phyloP scores from a whole-genome alignment of 345 rosid genomes.

The Physaria fendleri region DNA sequence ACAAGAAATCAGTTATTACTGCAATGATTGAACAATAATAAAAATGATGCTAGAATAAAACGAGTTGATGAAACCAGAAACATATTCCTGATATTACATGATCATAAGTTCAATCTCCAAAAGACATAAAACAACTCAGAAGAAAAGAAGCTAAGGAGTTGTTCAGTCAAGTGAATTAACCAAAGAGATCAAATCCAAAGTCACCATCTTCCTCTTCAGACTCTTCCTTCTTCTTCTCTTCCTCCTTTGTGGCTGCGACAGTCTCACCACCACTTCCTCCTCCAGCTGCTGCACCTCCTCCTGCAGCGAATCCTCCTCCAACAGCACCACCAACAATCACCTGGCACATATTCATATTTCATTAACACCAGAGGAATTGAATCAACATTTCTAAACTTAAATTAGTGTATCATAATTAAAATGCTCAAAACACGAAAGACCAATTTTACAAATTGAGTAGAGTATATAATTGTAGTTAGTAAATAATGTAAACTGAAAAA shows the following conservation, averaged over 20 bases:
- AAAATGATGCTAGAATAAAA: too few species aligned
- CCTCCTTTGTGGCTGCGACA: slow-evolving; percentile 42
- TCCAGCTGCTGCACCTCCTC: slow-evolving; percentile 42
- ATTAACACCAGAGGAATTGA: background rate
- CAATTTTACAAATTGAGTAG: background rate
- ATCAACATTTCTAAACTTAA: background rate
- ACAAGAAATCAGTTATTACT: too few species aligned
- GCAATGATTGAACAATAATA: too few species aligned
- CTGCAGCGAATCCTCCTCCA: slow-evolving; percentile 45
- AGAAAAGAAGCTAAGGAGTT: slow-evolving; percentile 1
- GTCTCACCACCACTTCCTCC: slow-evolving; percentile 45
- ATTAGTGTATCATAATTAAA: too few species aligned
- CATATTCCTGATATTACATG: too few species aligned
- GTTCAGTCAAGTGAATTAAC: slow-evolving; percentile 29
- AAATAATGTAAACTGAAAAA: background rate
- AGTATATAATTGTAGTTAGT: background rate
- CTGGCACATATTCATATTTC: slow-evolving; percentile 10
- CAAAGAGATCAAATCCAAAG: slow-evolving; percentile 67
- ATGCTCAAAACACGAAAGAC: background rate
- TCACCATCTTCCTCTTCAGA: slow-evolving; percentile 62
- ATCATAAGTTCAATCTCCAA: too few species aligned
- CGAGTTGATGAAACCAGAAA: too few species aligned
- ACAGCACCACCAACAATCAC: slow-evolving; percentile 46
- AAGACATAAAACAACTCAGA: too few species aligned
- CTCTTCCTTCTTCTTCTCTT: slow-evolving; percentile 56